phyloP scores from a whole-genome alignment of 371 early-diverging fungal species.

The Phascolomyces articulosus region DNA sequence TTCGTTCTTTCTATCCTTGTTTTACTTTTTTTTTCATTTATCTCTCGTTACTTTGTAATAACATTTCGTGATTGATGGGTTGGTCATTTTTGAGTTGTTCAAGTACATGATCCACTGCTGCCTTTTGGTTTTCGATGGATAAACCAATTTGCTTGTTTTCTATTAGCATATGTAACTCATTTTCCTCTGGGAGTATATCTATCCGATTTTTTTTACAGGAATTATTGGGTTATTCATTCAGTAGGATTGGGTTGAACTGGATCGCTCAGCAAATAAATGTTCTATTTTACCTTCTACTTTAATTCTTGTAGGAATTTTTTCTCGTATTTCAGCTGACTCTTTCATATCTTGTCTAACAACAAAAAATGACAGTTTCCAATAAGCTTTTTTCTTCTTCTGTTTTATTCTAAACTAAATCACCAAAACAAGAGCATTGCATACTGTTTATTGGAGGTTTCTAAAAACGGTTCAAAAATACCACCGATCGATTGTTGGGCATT shows the following conservation, averaged over 20 bases:
- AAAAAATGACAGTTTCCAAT: not conserved
- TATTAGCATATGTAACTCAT: constrained; percentile 23
- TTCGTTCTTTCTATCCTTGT: not conserved
- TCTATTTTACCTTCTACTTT: constrained; percentile 8
- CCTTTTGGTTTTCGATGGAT: constrained; percentile 32
- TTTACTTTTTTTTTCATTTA: not conserved
- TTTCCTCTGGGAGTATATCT: constrained; percentile 38
- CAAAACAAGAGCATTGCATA: too few relatives aligned
- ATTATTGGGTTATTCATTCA: too few relatives aligned
- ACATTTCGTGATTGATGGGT: not conserved
- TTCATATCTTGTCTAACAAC: not conserved
- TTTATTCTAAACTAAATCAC: too few relatives aligned
- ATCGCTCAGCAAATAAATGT: too few relatives aligned
- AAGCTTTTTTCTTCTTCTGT: too few relatives aligned
- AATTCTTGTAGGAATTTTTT: not conserved
- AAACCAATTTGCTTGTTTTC: constrained; percentile 26
- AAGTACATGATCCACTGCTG: constrained; percentile 17
- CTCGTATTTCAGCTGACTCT: not conserved
- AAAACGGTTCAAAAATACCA: constrained; percentile 47
- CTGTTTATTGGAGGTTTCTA: constrained; percentile 17
- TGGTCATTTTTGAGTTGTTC: constrained; percentile 17
- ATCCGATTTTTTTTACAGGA: too few relatives aligned
- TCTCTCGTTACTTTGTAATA: constrained; percentile 21
- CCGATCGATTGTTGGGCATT: constrained; percentile 33
- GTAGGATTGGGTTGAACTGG: too few relatives aligned